A percentile compares a stretch with the other conserved stretches of the same genome.
Conservation (phyloP, 495 filamentous ascomycete genomes). For the Podospora conica region DNA sequence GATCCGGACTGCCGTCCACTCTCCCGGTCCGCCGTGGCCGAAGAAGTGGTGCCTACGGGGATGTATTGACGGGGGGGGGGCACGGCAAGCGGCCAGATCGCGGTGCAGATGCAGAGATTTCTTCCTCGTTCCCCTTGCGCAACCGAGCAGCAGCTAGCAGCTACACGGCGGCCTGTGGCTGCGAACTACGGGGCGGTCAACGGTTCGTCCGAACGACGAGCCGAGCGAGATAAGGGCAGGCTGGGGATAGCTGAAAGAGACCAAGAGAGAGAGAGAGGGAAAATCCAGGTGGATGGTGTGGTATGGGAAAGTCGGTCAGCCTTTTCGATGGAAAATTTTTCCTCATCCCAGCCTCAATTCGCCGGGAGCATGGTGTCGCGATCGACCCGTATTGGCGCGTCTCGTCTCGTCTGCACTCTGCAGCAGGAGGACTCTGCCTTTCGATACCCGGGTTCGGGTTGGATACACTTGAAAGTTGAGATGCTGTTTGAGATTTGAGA, state of each 20-base stretch:
- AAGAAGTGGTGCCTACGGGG: not conserved
- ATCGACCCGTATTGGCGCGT: not conserved
- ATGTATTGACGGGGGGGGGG: not conserved
- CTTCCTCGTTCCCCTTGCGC: constrained; percentile 4
- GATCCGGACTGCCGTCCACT: not conserved
- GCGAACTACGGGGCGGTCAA: constrained; percentile 26
- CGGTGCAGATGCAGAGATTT: not conserved
- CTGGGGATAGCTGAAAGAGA: not conserved
- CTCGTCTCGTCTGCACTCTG: too few relatives aligned
- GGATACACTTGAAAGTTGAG: not conserved
- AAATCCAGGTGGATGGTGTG: not conserved
- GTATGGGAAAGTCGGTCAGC: not conserved
- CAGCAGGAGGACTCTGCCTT: constrained; percentile 1
- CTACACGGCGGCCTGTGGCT: not conserved
- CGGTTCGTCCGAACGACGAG: constrained; percentile 10
- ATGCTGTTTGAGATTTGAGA: constrained; percentile 11
- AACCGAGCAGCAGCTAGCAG: constrained; percentile 4
- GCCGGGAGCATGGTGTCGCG: not conserved
- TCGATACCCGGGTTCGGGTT: constrained; percentile 19
- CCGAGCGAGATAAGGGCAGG: constrained; percentile 8
- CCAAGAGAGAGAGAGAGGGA: too few relatives aligned
- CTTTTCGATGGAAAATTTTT: constrained; percentile 12
- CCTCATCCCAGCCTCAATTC: constrained; percentile 11
- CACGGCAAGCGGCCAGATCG: constrained; percentile 2
- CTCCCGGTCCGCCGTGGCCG: not conserved